Evolutionary conservation across 2,329 filamentous ascomycete species (phyloP).

Genomic region (Chaetomium sp.): DNA sequence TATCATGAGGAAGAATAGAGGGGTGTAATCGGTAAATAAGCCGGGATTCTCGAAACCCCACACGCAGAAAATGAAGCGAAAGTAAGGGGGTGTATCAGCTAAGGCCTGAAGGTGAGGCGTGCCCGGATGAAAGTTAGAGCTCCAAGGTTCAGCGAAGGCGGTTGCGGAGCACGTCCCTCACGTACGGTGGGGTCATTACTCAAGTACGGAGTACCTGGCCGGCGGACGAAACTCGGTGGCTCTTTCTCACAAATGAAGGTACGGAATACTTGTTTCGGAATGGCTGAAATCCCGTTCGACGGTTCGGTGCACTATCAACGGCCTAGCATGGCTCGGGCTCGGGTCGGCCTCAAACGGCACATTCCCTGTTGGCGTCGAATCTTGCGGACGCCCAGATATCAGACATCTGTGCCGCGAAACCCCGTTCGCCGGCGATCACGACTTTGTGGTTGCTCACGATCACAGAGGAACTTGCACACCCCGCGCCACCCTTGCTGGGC

Average conservation of each 20-base stretch:
- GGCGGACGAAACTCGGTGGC: not conserved
- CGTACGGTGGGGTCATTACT: not conserved
- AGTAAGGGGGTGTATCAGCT: not conserved
- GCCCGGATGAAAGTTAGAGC: not conserved
- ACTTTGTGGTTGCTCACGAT: not conserved
- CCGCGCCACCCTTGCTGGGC: constrained; percentile 2
- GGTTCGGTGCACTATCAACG: constrained; percentile 1
- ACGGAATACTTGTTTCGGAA: not conserved
- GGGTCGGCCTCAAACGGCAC: constrained; percentile 8
- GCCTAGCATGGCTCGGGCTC: constrained; percentile 5
- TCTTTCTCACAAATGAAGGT: not conserved
- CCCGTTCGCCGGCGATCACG: constrained; percentile 1
- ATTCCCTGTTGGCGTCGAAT: constrained; percentile 9
- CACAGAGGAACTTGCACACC: not conserved
- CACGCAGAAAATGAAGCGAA: not conserved
- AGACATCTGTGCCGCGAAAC: constrained; percentile 5
- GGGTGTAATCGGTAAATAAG: not conserved
- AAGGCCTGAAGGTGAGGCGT: not conserved
- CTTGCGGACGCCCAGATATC: constrained; percentile 3
- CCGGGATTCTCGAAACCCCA: no score
- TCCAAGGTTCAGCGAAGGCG: constrained; percentile 1
- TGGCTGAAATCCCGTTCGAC: not conserved
- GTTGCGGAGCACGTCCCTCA: not conserved
- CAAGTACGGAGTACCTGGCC: not conserved
- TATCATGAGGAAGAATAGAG: not conserved